Conservation (phyloP, 768 basidiomycete species). For the Amanita phalloides region DNA sequence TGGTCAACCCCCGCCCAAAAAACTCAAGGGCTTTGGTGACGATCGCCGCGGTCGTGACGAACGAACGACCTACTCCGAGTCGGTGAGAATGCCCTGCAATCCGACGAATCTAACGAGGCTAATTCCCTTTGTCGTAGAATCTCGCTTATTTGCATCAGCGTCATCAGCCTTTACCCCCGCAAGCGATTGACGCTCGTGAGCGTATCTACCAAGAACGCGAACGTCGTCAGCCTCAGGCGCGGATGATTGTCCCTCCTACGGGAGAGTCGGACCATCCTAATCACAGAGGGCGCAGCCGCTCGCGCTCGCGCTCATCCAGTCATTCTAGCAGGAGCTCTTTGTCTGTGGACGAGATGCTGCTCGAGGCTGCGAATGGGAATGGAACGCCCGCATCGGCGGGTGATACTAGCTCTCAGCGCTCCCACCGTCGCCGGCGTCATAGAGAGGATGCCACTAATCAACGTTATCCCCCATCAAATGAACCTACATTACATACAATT, state of each 20-base stretch:
- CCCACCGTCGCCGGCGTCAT: slow-evolving; percentile 3
- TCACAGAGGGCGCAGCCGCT: slow-evolving; percentile 9
- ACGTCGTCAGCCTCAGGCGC: slow-evolving; percentile 3
- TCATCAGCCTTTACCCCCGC: slow-evolving; percentile 4
- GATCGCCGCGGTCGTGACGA: slow-evolving; percentile 19
- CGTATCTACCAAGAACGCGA: slow-evolving; percentile 4
- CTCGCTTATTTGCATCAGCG: slow-evolving; percentile 6
- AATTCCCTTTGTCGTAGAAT: slow-evolving; percentile 1
- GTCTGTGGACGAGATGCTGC: slow-evolving; percentile 34
- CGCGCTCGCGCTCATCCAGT: slow-evolving; percentile 21
- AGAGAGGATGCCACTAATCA: not conserved
- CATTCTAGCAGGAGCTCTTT: slow-evolving; percentile 25
- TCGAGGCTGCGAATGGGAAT: slow-evolving; percentile 15
- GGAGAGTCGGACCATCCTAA: slow-evolving; percentile 6
- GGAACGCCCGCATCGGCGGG: not conserved
- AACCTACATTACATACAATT: not conserved
- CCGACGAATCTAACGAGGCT: slow-evolving; percentile 1
- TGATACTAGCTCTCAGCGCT: slow-evolving; percentile 1
- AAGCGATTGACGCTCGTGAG: slow-evolving; percentile 5
- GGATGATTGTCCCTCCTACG: slow-evolving; percentile 6
- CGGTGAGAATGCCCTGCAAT: slow-evolving; percentile 13
- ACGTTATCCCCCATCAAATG: not conserved
- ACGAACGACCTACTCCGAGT: slow-evolving; percentile 18
- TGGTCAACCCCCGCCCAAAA: slow-evolving; percentile 40
- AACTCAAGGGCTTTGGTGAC: slow-evolving; percentile 26